Evolutionary conservation across 1,284 basidiomycete genomes (phyloP).

Genomic region (Rhodotorula sp.): DNA sequence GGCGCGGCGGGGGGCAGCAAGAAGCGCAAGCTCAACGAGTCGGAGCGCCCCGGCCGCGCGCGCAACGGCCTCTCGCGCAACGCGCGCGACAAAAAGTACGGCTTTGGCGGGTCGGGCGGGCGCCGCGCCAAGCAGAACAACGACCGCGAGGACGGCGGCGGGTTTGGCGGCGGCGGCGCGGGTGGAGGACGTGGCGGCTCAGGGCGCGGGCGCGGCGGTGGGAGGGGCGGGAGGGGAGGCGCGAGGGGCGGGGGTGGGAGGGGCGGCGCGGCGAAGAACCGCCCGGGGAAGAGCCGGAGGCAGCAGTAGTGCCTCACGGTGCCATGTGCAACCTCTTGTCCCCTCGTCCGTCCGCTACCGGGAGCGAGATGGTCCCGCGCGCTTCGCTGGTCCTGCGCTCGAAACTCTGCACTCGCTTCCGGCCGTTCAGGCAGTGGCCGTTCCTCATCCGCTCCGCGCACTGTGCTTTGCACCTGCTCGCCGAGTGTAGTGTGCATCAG

Average conservation of each 20-base stretch:
- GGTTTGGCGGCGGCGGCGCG: conserved; percentile 40
- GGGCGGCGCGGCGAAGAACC: conserved; percentile 48
- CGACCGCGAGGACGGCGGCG: conserved; percentile 36
- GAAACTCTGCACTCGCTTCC: no score
- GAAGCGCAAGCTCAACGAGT: conserved; percentile 52
- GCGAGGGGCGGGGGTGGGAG: conserved; percentile 41
- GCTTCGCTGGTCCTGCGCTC: no score
- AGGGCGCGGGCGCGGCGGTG: conserved; percentile 47
- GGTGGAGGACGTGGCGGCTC: conserved; percentile 51
- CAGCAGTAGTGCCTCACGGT: neutral
- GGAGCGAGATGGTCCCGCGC: no score
- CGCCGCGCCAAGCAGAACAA: conserved; percentile 69
- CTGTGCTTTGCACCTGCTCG: no score
- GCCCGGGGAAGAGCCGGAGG: conserved; percentile 49
- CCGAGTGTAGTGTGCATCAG: no score
- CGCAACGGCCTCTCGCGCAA: conserved; percentile 59
- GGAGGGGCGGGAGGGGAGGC: conserved; percentile 52
- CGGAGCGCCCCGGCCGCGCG: conserved; percentile 47
- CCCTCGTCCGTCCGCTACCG: no score
- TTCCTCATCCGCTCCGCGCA: no score
- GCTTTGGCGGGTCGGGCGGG: conserved; percentile 60
- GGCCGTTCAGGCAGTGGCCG: no score
- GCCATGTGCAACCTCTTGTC: no score
- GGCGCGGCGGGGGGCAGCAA: conserved; percentile 54
- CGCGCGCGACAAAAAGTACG: conserved; percentile 75